These are phyloP conservation scores for Saccharomyces hybrid DNA, from an alignment of 1,139 yeast species.

Conservation along the genomic window DNA sequence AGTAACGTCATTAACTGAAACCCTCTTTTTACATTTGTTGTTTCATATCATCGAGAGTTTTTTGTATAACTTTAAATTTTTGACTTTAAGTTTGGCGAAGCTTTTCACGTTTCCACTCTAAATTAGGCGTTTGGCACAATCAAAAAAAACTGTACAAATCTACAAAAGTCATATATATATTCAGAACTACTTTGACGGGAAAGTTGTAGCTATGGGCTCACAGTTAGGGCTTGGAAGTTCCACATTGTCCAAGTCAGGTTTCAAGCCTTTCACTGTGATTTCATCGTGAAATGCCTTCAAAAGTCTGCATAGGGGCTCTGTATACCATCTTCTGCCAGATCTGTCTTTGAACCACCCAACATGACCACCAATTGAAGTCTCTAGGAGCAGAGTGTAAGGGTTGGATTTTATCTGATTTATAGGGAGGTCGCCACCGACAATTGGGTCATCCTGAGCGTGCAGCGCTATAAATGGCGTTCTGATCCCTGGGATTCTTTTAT, in stretches of 20 bases:
- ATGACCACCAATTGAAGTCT: conserved; percentile 60
- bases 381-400: conserved; percentile 49
- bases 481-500: conserved; percentile 41
- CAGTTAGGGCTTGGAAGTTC: conserved; percentile 14
- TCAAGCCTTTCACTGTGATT: conserved; percentile 15
- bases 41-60: not conserved
- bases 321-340: conserved; percentile 49
- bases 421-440: conserved; percentile 43
- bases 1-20: not conserved
- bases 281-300: conserved; percentile 29
- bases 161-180: not conserved
- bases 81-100: not conserved
- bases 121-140: not conserved
- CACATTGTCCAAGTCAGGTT: conserved; percentile 11
- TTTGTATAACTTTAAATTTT: not conserved
- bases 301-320: conserved; percentile 36
- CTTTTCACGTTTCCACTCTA: not conserved
- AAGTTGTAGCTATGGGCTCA: conserved; percentile 16
- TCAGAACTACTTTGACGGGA: not conserved
- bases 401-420: conserved; percentile 48
- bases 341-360: conserved; percentile 47
- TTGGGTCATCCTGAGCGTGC: conserved; percentile 51
- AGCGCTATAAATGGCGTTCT: conserved; percentile 48
- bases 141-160: not conserved
- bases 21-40: not conserved